phyloP scores from a whole-genome alignment of 2,329 filamentous ascomycete genomes.

The Calonectria crousiana region DNA sequence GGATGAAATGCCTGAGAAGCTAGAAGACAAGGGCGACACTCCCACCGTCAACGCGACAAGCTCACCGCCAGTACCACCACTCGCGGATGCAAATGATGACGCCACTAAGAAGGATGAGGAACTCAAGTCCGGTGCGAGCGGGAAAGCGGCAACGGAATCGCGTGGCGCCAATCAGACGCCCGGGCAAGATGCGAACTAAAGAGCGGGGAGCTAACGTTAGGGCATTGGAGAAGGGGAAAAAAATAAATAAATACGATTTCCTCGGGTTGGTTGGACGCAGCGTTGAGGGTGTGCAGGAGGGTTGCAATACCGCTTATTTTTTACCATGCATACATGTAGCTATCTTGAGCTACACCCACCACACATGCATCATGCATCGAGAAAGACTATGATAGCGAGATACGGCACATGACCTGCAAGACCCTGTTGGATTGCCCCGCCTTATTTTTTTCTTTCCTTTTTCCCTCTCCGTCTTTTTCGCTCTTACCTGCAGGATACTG shows the following conservation, averaged over 20 bases:
- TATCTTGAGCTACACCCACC: neutral
- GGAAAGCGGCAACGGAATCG: slow-evolving; percentile 7
- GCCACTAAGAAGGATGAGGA: neutral
- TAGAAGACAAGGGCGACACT: neutral
- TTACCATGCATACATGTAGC: neutral
- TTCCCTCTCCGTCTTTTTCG: neutral
- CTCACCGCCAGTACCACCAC: slow-evolving; percentile 2
- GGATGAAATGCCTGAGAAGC: neutral
- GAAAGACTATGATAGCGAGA: slow-evolving; percentile 3
- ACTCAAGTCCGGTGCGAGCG: neutral
- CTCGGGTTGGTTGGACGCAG: neutral
- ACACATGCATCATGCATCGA: neutral
- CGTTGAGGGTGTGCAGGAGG: neutral
- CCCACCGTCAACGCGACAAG: slow-evolving; percentile 7
- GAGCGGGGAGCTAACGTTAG: neutral
- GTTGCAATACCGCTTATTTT: slow-evolving; percentile 2
- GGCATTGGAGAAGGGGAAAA: neutral
- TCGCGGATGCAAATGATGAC: neutral
- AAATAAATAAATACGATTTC: neutral
- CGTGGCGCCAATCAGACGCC: slow-evolving; percentile 22
- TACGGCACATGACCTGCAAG: slow-evolving; percentile 3
- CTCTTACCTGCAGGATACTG: slow-evolving; percentile 1
- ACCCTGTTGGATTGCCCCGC: neutral
- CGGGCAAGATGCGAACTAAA: neutral
- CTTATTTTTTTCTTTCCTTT: neutral